Conservation (phyloP, 2,329 filamentous ascomycete genomes). For the Chaetomiaceae sp. region DNA sequence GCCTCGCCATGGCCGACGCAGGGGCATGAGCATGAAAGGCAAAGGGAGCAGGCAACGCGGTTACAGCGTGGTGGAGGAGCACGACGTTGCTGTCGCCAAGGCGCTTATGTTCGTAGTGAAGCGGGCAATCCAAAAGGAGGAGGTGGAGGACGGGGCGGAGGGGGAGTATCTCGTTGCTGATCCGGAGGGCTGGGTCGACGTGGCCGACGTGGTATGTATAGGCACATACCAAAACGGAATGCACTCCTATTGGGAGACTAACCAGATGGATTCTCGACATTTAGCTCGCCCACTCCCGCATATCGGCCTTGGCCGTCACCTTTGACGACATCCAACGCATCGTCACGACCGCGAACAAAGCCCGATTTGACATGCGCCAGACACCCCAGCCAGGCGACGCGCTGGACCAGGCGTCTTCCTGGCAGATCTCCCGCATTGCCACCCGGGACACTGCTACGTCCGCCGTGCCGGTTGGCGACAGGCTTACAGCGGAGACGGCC, state of each 20-base stretch:
- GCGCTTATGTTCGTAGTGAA: slow-evolving; percentile 38
- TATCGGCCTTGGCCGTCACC: slow-evolving; percentile 31
- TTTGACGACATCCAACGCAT: slow-evolving; percentile 33
- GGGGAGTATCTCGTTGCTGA: slow-evolving; percentile 31
- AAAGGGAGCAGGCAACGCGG: slow-evolving; percentile 32
- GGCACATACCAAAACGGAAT: too few relatives aligned
- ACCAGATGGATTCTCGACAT: too few relatives aligned
- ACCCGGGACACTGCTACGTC: slow-evolving; percentile 15
- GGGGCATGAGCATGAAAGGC: slow-evolving; percentile 34
- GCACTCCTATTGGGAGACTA: too few relatives aligned
- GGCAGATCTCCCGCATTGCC: slow-evolving; percentile 31
- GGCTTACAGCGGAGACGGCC: slow-evolving; percentile 27
- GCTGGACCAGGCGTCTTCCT: slow-evolving; percentile 27
- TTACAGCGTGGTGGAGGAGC: slow-evolving; percentile 37
- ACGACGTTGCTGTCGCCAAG: slow-evolving; percentile 35
- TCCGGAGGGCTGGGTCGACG: slow-evolving; percentile 36
- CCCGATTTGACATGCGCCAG: slow-evolving; percentile 32
- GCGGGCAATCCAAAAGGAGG: slow-evolving; percentile 32
- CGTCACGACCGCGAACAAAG: slow-evolving; percentile 29
- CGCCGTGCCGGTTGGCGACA: slow-evolving; percentile 21
- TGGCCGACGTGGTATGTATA: slow-evolving; percentile 36
- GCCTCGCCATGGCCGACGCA: slow-evolving; percentile 35
- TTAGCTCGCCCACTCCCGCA: slow-evolving; percentile 32
- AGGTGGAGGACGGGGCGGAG: slow-evolving; percentile 32
- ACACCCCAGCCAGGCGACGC: slow-evolving; percentile 20